Evolutionary conservation across 495 filamentous ascomycete genomes (phyloP), one percentile per base, ranked within the genome.

Genomic region (Diplogelasinospora grovesii): DNA sequence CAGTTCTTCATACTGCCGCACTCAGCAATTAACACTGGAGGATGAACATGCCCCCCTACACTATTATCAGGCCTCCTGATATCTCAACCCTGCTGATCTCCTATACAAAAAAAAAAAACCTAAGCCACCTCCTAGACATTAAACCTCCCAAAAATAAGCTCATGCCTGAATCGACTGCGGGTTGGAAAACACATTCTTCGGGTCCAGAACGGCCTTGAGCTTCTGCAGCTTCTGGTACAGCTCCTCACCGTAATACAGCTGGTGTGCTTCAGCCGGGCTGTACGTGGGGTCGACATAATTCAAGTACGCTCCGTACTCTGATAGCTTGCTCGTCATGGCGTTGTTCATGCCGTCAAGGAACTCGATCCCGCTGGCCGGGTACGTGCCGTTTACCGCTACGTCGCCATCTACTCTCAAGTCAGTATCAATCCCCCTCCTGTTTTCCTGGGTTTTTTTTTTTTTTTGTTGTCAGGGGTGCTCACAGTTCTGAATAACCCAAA

Each of bases 401-500:
- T 20, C 15, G 19, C 38, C 38, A 16, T 41, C 38, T 41, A 15
- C 23, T 16, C 7, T 7, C 14, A 33, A 8, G 8, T 13, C 14
- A 15, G 11, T 33, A 14, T 37, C 13, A 30, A 8, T 31, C 10
- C 14, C 20, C 15, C 13, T 36, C 18, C n/a, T 18, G n/a, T n/a
- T n/a, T n/a, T n/a, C n/a, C n/a, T n/a, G n/a, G n/a, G n/a, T n/a
- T n/a, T n/a, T n/a, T n/a, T n/a, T 8, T 19, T 13, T 4, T 14
- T 18, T 11, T 19, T 13, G 5, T 5, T 8, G 1, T n/a, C 5
- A 25, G 10, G 20, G 25, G 27, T 22, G 38, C 45, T 10, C 41
- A 32, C 32, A 46, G 26, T 52, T 52, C 13, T 52, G 45, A 10
- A 43, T 31, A 9, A 46, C 36, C 49, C 49, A 52, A 7, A 52